Base-by-base conservation (phyloP, 495 filamentous ascomycete genomes). In the Aspergillus homomorphus region DNA sequence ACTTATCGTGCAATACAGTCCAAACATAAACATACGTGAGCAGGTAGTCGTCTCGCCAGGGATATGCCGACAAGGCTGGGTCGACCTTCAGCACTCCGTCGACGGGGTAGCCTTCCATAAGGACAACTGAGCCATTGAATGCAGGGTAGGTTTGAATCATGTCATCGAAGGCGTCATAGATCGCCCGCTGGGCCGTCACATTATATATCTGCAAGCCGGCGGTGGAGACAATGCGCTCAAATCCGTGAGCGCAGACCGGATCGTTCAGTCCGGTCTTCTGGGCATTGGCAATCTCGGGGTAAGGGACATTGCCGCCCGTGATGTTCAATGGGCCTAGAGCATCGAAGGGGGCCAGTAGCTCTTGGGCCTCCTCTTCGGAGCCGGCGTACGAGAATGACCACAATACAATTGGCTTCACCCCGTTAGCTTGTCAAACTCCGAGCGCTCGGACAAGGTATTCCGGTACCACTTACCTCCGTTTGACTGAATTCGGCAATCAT, bases 151-250 rank as follows among this genome's bases (percentile, higher is more conserved):
- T 18, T 1, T 2, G 3, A 15, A 51, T n/a, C 1, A 7, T 23
- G 2, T 14, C 16, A 4, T 48, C 26, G 21, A 55, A 55, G 16
- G 2, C 7, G 2, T 60, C 52, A 24, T 51, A 60, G 18, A 60
- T 55, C 30, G 19, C 5, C 6, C 52, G 51, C 26, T 50, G 4
- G 1, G 58, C 42, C 1, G 58, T 60, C 1, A 62, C 46, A 42
- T 57, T 56, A 43, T 62, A 57, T 43, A 52, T 50, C 1, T 53
- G 46, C 9, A 18, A 5, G 14, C 49, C 54, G 3, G 54, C 59
- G 30, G 53, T 58, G 21, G 26, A 2, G 18, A n/a, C 8, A 10
- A 51, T 45, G 10, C 15, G 24, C 7, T 6, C 52, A 14, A 18
- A 4, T 0, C 49, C 56, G n/a, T 24, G 48, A 3, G 16, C 10